Base-by-base conservation (phyloP, 2,329 filamentous ascomycete genomes). In the Fusarium agapanthi region DNA sequence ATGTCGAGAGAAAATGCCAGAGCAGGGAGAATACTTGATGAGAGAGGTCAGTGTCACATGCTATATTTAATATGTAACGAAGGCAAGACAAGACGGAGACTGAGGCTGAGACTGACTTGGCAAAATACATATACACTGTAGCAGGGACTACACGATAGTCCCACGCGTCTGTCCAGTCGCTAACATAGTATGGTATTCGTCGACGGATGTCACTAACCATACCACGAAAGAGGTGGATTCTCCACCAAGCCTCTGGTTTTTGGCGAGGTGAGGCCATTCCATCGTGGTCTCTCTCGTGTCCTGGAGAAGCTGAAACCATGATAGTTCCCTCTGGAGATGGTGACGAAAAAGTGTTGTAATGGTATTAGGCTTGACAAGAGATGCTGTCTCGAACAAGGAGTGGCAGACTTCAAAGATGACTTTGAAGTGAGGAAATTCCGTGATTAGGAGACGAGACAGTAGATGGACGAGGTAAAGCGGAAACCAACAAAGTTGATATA, bases 41-140 rank as follows among this genome's bases (percentile, higher is more conserved):
- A 9, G 16, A 9, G 16, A 24, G 50, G 67, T 76, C 41, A 76
- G 75, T 24, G 15, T 37, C 58, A 57, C n/a, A 22, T n/a, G 30
- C n/a, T 26, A 14, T 38, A 14, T 38, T 12, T 35, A 6, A 16
- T 5, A 16, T 32, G 37, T 22, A 30, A 22, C 26, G 9, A 38
- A 35, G 48, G 26, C 32, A 55, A 38, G 28, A 18, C 26, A 53
- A 40, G n/a, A n/a, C n/a, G n/a, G n/a, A n/a, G n/a, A n/a, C n/a
- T n/a, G n/a, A n/a, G n/a, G n/a, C n/a, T n/a, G n/a, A n/a, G n/a
- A n/a, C 86, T 70, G 87, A 95, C 93, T 97, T 97, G 71, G 94
- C 94, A 87, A 97, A 97, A 84, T 96, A 97, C 93, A 97, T 97
- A 83, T 97, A 97, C 35, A 97, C 85, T 15, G 94, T 97, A 22